Evolutionary conservation across 2,329 filamentous ascomycete species (phyloP), one percentile per base, ranked within the genome.

Genomic region (Alternaria burnsii): DNA sequence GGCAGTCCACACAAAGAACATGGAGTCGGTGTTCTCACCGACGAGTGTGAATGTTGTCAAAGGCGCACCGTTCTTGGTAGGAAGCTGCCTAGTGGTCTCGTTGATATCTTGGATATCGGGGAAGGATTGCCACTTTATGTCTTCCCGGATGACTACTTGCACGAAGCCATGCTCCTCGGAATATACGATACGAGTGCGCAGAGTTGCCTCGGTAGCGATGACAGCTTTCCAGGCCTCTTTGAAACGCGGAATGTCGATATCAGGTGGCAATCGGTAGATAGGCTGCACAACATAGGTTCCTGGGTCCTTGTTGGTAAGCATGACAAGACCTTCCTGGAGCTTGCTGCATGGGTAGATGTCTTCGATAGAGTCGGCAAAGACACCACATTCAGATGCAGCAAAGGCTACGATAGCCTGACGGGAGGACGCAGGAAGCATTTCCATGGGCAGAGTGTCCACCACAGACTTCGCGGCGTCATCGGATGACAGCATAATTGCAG

Each of bases 151-250:
- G 1, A 76, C 74, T n/a, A 75, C 71, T 50, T 78, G 75, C 4
- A 78, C 14, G 52, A 75, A 77, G 12, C 74, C 75, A 46, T 61
- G 66, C n/a, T 69, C 55, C 20, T 75, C 72, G 7, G 68, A 71
- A 36, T 73, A 72, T 5, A 77, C 63, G 28, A 78, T 69, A 5
- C 83, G 78, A 24, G 83, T 85, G 20, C 84, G 78, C 8, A 86
- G 71, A 32, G 84, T 83, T 22, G 81, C 78, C 43, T 82, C 75
- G 28, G 79, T 73, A 4, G 76, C 69, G 16, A 83, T 78, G 18
- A 81, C 78, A 5, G 71, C 71, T 52, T 82, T 76, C 82, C 83
- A 86, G 1, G 83, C 79, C 11, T 74, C 58, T 58, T 81, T 80
- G 71, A 85, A 83, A 5, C 67, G 67, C 5, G 61, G 32, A 7